Evolutionary conservation across 768 basidiomycete genomes (phyloP), one percentile per base, ranked within the genome.

Genomic region (Pilatotrama ljubarskyi): DNA sequence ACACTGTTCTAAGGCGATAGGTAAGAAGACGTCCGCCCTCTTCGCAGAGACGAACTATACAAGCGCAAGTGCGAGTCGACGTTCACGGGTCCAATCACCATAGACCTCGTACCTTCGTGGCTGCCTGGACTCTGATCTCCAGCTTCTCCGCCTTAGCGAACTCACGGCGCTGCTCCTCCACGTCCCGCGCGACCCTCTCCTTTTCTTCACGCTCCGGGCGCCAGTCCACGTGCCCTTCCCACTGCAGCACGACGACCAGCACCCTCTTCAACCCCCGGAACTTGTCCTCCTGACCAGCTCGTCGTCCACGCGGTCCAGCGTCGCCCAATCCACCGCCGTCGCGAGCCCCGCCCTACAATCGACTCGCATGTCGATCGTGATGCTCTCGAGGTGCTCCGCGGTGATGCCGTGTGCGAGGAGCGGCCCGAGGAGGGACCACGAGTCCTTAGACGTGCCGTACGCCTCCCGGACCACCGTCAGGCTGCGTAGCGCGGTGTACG

Each of bases 341-440:
- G 18, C 20, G 29, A 51, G 22, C 35, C 8, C 25, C 40, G 20
- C 42, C 29, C 17, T 20, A 17, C 38, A 36, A 18, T 24, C 46
- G 11, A 50, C 26, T 20, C 43, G 38, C 3, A 60, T 47, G 38
- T 60, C 59, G 38, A 60, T 51, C 13, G 40, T 50, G 51, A 60
- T 25, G 8, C 25, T 35, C 5, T 51, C 52, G 10, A 60, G 44
- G 10, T 17, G 41, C n/a, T 40, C 20, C 35, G 40, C 29, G 26
- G 51, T 3, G 9, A 54, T 48, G 0, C 29, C 41, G 3, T 36
- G 52, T 37, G 26, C 40, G 22, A 60, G 24, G 52, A 54, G 50
- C 5, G 53, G 18, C 15, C 29, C 10, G 7, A 60, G 52, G 18
- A 54, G 36, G 20, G 29, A 50, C 59, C 59, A 60, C 37, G 59